Evolutionary conservation across 306 rosid species (phyloP), one percentile per base, ranked within the genome.

Genomic region (Sophora flavescens): DNA sequence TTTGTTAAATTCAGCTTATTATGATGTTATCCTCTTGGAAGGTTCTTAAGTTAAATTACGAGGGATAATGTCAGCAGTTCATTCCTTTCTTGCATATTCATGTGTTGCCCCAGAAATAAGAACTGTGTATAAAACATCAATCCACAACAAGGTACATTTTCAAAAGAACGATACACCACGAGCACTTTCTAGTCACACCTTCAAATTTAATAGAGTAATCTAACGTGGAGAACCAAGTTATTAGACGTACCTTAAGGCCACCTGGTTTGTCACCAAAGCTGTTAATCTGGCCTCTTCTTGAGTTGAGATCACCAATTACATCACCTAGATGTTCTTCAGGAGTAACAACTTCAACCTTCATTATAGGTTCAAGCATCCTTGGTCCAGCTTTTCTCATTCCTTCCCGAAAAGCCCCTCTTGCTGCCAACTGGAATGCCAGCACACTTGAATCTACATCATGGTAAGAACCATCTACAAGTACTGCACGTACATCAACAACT

Each of bases 211-310:
- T 35, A 71, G 18, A 63, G 14, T n/a, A 64, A 58, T 53, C 16
- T 8, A 51, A 80, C 15, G 45, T n/a, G 63, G 50, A 80, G 44
- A 33, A 65, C 16, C 44, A 67, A 47, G 60, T 80, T 7, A 13
- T 53, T 6, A 38, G 28, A 72, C 86, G 33, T 84, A 92, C 97
- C 97, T 95, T 95, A 52, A 95, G 99, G 77, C 99, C 93, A 41
- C 99, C 99, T 0, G 99, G 99, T 65, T 92, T 95, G 88, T 95
- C 97, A 42, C 91, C 88, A 65, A 95, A 95, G 82, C 83, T 90
- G 88, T 95, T 95, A 87, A 95, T 95, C 78, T 90, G 97, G 0
- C 97, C 99, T 92, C 99, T 92, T 85, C 99, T 89, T 4, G 99
- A 95, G 90, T 95, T 95, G 67, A 95, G 97, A 87, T 95, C 97